These are phyloP conservation scores for Camelina neglecta DNA, from an alignment of 345 rosid genomes.

Conservation along the genomic window DNA sequence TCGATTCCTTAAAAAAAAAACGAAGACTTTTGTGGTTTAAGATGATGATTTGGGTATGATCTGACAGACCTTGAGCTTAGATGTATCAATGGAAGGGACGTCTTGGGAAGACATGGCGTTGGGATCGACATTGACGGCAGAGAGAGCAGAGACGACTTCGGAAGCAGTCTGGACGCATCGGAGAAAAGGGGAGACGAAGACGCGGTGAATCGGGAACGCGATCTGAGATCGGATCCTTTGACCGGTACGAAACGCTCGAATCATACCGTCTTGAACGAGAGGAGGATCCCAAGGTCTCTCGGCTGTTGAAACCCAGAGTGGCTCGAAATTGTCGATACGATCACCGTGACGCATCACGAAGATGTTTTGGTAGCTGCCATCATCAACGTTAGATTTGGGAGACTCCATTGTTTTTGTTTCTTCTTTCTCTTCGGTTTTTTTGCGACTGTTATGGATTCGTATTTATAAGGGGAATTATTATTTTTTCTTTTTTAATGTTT, in stretches of 20 bases:
- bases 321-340: constrained; percentile 71
- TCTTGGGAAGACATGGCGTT: constrained; percentile 45
- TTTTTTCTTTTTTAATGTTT: neutral
- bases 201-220: constrained; percentile 75
- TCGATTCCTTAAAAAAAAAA: neutral
- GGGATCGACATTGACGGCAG: constrained; percentile 48
- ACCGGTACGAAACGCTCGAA: constrained; percentile 60
- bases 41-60: neutral
- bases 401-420: constrained; percentile 33
- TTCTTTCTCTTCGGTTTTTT: neutral
- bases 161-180: constrained; percentile 85
- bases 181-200: constrained; percentile 81
- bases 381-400: constrained; percentile 26
- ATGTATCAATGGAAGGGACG: constrained; percentile 49
- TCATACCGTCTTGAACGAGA: constrained; percentile 52
- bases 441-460: neutral
- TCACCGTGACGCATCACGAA: constrained; percentile 96
- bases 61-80: constrained; percentile 67
- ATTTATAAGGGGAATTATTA: neutral
- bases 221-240: constrained; percentile 53
- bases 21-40: neutral
- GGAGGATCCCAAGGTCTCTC: constrained; percentile 87
- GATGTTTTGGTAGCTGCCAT: constrained; percentile 55
- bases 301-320: constrained; percentile 64
- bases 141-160: constrained; percentile 60